These are phyloP conservation scores for Fomitiporia mediterranea DNA, from an alignment of 1,284 basidiomycete genomes.

Conservation along the genomic window DNA sequence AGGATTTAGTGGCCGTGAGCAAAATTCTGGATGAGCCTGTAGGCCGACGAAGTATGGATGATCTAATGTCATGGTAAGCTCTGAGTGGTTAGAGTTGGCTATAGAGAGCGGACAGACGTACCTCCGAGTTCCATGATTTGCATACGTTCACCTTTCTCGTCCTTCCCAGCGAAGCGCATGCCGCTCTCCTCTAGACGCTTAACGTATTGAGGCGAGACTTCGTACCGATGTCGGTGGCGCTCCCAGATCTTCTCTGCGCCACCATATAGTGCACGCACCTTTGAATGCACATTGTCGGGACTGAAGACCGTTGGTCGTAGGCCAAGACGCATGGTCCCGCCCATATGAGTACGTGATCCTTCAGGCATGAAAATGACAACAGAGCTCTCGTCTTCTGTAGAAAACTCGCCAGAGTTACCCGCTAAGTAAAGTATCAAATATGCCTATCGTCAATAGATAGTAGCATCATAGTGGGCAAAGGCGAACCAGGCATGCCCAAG, in stretches of 20 bases:
- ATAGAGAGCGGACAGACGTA: conserved; percentile 37
- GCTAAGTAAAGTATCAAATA: too few relatives aligned
- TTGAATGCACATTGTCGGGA: conserved; percentile 56
- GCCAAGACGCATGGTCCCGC: conserved; percentile 97
- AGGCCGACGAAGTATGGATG: conserved; percentile 95
- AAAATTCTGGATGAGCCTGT: conserved; percentile 98
- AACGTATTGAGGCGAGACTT: conserved; percentile 91
- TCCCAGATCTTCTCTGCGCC: conserved; percentile 88
- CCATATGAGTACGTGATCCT: conserved; percentile 96
- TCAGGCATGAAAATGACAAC: conserved; percentile 99
- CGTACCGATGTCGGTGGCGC: conserved; percentile 95
- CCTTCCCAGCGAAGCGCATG: conserved; percentile 85
- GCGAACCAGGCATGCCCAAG: conserved; percentile 63
- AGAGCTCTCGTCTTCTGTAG: conserved; percentile 54
- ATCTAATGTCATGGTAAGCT: conserved; percentile 42
- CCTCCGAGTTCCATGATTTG: conserved; percentile 88
- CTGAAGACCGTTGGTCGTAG: conserved; percentile 92
- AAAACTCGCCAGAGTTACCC: conserved; percentile 88
- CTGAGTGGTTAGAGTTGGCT: background rate
- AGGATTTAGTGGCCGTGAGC: conserved; percentile 97
- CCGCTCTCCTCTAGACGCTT: conserved; percentile 70
- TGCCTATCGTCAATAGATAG: too few relatives aligned
- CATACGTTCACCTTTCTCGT: conserved; percentile 97
- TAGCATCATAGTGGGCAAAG: background rate
- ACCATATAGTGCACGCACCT: conserved; percentile 82